Base-by-base conservation (phyloP, 1,284 basidiomycete species). In the Heterobasidion irregulare region DNA sequence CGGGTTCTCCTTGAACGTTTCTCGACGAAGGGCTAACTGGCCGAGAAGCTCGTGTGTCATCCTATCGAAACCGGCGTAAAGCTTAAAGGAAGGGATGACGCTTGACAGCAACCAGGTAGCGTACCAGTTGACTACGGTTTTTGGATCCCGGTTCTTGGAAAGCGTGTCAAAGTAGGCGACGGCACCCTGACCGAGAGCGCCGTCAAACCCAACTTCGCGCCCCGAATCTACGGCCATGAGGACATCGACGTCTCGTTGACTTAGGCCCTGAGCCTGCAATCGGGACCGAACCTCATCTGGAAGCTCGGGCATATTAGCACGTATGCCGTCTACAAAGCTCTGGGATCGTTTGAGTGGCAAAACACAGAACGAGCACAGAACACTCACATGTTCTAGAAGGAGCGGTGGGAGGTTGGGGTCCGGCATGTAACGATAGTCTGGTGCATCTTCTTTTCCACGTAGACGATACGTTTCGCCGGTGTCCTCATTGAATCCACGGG, bases 371-470 rank as follows among this genome's bases (percentile, higher is more conserved):
- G 10, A 33, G 26, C 35, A 19, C 16, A 38, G 33, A 41, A 32
- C n/a, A 62, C 68, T 47, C 54, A 86, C 89, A 62, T 80, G 66
- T 56, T 78, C 75, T n/a, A 98, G 68, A 32, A 84, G 65, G 5
- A 95, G 68, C 0, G 88, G 82, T 0, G 93, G 92, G 0, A 99
- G 72, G 66, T 99, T 98, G 0, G 93, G 86, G 67, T 99, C 97
- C 0, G 97, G 97, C 93, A 99, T 95, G 72, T 98, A 99, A 7
- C 96, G 80, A 68, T 99, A 99, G 67, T 99, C 96, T 5, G 90
- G 90, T 0, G 93, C 89, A 63, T 94, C 91, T 65, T 98, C 96
- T 70, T 99, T 99, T 49, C 82, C 85, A 46, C 97, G 80, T 56
- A 98, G 71, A 18, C 76, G 77, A 71, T 84, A 95, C 0, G 97